Evolutionary conservation across 176 grass and related monocot genomes (phyloP).

Genomic region (sorghum (Sorghum bicolor)): DNA sequence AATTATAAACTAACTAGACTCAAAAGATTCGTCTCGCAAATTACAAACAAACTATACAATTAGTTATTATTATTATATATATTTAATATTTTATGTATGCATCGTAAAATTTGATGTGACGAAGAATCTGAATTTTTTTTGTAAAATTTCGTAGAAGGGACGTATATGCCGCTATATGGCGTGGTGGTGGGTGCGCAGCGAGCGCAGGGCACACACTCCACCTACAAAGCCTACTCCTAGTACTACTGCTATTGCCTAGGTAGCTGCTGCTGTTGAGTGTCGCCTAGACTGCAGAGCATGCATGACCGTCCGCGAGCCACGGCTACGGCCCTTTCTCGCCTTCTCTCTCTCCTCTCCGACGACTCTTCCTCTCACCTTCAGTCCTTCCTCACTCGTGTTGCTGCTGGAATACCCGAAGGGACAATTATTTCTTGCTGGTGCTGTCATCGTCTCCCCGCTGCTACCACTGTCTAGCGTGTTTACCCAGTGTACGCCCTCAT

Average conservation of each 20-base stretch:
- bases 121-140: no score
- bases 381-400: not conserved
- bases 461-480: conserved; percentile 17
- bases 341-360: not conserved
- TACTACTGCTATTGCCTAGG: not conserved
- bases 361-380: not conserved
- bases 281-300: conserved; percentile 1
- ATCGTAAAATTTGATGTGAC: no score
- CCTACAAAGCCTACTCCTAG: conserved; percentile 22
- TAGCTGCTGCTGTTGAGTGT: conserved; percentile 1
- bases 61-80: no score
- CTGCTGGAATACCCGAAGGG: conserved; percentile 23
- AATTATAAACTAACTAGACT: no score
- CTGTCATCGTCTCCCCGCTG: conserved; percentile 5
- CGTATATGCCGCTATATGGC: not conserved
- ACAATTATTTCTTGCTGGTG: conserved; percentile 54
- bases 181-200: conserved; percentile 24
- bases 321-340: no score
- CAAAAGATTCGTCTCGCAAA: no score
- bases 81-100: no score
- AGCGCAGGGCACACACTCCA: conserved; percentile 43
- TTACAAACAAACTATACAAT: no score
- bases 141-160: no score
- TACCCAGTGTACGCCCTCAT: conserved; percentile 5
- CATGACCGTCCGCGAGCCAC: not conserved